Conservation (phyloP, 2,329 filamentous ascomycete genomes). For the Pseudocercospora fuligena region DNA sequence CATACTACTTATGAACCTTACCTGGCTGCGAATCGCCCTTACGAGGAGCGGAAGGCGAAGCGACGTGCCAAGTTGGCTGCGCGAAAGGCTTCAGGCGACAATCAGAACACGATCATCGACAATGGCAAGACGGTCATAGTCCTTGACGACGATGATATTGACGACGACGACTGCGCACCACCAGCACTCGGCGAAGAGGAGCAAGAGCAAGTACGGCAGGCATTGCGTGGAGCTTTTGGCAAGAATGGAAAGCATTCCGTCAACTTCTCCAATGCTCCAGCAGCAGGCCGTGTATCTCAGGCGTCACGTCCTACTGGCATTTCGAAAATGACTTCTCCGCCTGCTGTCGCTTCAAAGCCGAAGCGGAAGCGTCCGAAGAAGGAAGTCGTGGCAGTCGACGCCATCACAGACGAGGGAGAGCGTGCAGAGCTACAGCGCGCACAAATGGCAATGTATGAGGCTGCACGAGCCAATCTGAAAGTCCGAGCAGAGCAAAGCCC, state of each 20-base stretch:
- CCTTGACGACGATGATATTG: background rate
- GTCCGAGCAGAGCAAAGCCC: too few species aligned
- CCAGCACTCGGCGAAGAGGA: background rate
- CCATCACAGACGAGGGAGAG: background rate
- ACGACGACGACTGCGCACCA: background rate
- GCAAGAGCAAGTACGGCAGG: background rate
- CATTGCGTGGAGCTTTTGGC: background rate
- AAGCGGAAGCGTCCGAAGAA: background rate
- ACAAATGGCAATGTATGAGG: background rate
- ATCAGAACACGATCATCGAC: background rate
- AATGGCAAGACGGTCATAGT: background rate
- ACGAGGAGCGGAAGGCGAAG: background rate
- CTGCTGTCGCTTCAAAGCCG: background rate
- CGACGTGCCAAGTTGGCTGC: background rate
- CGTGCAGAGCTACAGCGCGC: background rate
- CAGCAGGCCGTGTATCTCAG: background rate
- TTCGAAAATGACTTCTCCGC: background rate
- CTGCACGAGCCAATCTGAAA: background rate
- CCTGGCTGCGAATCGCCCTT: background rate
- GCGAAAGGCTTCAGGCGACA: background rate
- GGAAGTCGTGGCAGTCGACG: background rate
- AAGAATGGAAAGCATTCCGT: background rate
- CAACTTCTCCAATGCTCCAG: background rate
- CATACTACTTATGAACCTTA: background rate
- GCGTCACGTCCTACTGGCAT: background rate